phyloP scores from a whole-genome alignment of 106 monocot species.

The Acanthochlamys bracteata region DNA sequence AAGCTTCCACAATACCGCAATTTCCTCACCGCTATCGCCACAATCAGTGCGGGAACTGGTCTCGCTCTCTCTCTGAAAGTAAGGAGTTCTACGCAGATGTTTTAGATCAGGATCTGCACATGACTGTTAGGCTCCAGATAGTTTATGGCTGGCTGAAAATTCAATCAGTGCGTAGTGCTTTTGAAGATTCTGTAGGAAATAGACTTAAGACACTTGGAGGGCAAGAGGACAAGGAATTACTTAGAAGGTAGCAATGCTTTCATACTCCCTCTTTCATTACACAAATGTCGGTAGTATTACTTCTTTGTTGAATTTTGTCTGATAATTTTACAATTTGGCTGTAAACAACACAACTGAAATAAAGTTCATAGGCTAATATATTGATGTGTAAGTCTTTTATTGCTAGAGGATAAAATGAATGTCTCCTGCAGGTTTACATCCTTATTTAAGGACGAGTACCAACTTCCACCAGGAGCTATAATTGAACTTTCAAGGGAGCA shows the following conservation, averaged over 20 bases:
- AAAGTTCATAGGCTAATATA: no score
- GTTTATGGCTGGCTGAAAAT: constrained; percentile 81
- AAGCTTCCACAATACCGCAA: no score
- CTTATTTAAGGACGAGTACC: constrained; percentile 83
- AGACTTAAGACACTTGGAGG: constrained; percentile 64
- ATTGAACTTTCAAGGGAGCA: constrained; percentile 83
- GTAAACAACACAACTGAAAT: no score
- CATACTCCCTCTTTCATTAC: background rate
- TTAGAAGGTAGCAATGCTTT: constrained; percentile 48
- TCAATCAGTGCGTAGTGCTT: constrained; percentile 77
- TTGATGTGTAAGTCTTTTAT: no score
- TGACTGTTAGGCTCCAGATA: constrained; percentile 87
- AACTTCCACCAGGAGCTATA: constrained; percentile 65
- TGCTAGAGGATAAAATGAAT: background rate
- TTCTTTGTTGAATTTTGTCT: no score
- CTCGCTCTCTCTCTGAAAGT: no score
- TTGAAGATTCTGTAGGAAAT: constrained; percentile 81
- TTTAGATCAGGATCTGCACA: constrained; percentile 56
- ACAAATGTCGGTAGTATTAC: background rate
- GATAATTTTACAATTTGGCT: no score
- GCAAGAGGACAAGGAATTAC: constrained; percentile 63
- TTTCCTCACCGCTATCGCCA: no score
- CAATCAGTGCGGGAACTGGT: no score
- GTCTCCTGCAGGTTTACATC: constrained; percentile 62
- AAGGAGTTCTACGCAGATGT: constrained; percentile 48